These are phyloP conservation scores for Lycium barbarum DNA, from an alignment of 257 asterid species.

Conservation along the genomic window DNA sequence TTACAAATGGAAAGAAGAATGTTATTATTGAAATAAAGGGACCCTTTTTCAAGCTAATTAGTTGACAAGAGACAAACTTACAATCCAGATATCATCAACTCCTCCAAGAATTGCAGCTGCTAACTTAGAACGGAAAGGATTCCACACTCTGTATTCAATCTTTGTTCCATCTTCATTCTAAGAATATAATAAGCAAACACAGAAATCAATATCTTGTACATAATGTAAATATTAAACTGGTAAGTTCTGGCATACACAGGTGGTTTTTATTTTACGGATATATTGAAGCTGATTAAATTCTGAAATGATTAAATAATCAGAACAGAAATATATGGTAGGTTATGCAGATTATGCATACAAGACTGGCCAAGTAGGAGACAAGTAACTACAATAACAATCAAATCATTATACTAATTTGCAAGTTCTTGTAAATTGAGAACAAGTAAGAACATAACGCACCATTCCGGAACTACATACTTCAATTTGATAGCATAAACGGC, in stretches of 20 bases:
- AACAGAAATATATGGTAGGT: not conserved
- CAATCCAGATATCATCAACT: conserved; percentile 93
- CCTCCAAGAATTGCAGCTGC: conserved; percentile 98
- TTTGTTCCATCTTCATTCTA: conserved; percentile 89
- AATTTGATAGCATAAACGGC: not conserved
- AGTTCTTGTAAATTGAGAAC: not conserved
- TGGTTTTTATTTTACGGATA: not conserved
- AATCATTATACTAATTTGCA: not conserved
- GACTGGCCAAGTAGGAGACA: not conserved
- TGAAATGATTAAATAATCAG: not conserved
- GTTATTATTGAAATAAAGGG: not conserved
- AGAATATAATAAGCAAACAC: not conserved
- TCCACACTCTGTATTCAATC: conserved; percentile 93
- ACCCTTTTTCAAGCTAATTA: not conserved
- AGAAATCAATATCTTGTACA: not conserved
- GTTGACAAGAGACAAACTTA: conserved; percentile 44
- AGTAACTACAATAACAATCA: not conserved
- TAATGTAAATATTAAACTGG: not conserved
- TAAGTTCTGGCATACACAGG: not conserved
- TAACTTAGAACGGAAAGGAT: conserved; percentile 94
- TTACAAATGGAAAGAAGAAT: not conserved
- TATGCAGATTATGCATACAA: not conserved
- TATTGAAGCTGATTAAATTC: not conserved
- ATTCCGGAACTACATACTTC: not conserved
- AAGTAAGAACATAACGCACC: not conserved